Evolutionary conservation across 768 basidiomycete genomes (phyloP), one percentile per base, ranked within the genome.

Genomic region (Leccinellum albellum): DNA sequence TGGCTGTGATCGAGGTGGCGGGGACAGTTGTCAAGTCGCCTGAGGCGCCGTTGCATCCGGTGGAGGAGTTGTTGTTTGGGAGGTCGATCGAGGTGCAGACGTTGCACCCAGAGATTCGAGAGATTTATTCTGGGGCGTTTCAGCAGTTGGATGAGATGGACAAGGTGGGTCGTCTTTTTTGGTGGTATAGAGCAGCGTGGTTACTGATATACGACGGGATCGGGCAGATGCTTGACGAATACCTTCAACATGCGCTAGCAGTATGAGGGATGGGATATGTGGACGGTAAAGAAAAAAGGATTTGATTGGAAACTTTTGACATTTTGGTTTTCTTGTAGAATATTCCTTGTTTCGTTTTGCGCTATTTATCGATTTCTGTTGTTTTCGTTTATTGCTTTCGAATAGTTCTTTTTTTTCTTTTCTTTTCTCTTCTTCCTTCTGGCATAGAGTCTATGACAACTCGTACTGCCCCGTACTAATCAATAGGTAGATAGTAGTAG

Each of bases 121-220:
- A 89, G 51, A 81, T 93, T 28, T 94, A 87, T 70, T 80, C 80
- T 8, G 78, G 78, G 55, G 79, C 83, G 33, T 87, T 91, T 70
- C 86, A 84, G 64, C 82, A 87, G 60, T 66, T 93, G 61, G 88
- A 91, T 49, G 89, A 90, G 53, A 83, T 89, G 78, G 91, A 93
- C 70, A 83, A 86, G 82, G 91, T 88, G 60, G 15, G 71, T 64
- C 8, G 40, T 20, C 3, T 28, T 5, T 23, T 6, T 7, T 45
- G 9, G 32, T 2, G 26, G 17, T 8, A n/a, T n/a, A n/a, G n/a
- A n/a, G n/a, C n/a, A 20, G 28, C 32, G 21, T 32, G 45, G 12
- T 33, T 31, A n/a, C 51, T 60, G 57, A 63, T 49, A 6, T 29
- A 50, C 14, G 3, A 6, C 12, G 3, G 28, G 28, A 20, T 42